Percentiles rank a stretch among this genome's conserved stretches.
Evolutionary conservation across 768 basidiomycete genomes (phyloP).

Genomic region (Boletus coccyginus): DNA sequence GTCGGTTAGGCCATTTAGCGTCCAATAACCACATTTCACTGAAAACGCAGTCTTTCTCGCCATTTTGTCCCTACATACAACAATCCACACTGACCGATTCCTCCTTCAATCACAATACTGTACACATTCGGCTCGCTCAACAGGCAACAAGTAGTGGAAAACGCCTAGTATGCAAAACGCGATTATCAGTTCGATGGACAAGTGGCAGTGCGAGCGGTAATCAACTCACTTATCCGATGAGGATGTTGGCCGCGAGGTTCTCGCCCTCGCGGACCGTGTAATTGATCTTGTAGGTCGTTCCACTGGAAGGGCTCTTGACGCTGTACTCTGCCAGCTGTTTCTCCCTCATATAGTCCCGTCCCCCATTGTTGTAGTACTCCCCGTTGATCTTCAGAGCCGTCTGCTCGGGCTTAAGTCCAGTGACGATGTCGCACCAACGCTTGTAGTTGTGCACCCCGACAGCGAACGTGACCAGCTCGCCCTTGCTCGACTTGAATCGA

Average conservation of each 20-base stretch:
- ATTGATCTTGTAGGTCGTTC: neutral
- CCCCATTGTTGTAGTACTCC: conserved; percentile 23
- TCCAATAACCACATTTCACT: too few relatives aligned
- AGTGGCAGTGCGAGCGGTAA: too few relatives aligned
- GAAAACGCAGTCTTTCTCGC: too few relatives aligned
- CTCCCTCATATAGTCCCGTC: neutral
- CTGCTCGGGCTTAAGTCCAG: conserved; percentile 24
- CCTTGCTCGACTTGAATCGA: conserved; percentile 29
- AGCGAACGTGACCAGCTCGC: conserved; percentile 33
- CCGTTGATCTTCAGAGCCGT: conserved; percentile 30
- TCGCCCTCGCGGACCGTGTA: conserved; percentile 6
- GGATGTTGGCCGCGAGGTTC: conserved; percentile 4
- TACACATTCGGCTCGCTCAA: neutral
- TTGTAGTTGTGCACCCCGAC: conserved; percentile 41
- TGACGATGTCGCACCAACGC: conserved; percentile 39
- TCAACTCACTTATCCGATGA: conserved; percentile 5
- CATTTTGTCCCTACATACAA: neutral
- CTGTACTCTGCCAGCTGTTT: conserved; percentile 3
- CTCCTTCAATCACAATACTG: too few relatives aligned
- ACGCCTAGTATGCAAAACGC: neutral
- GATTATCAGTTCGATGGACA: neutral
- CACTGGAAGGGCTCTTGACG: neutral
- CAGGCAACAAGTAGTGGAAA: neutral
- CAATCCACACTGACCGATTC: neutral
- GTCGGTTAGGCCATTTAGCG: too few relatives aligned